phyloP scores from a whole-genome alignment of 2,329 filamentous ascomycete species.

The Westerdykella ornata region DNA sequence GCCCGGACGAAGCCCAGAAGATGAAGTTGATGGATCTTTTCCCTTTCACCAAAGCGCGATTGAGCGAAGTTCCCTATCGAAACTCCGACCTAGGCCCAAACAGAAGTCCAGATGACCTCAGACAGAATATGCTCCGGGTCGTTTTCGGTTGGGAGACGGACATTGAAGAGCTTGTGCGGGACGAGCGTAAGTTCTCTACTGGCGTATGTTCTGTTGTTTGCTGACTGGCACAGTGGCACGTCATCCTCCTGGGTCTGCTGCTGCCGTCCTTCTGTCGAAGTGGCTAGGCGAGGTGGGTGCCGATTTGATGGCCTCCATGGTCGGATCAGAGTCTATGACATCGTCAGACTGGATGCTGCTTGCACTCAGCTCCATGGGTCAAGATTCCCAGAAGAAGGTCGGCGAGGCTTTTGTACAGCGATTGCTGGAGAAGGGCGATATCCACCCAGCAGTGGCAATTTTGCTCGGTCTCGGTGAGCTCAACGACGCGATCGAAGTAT shows the following conservation, averaged over 20 bases:
- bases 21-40: constrained; percentile 65
- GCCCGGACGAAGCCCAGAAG: constrained; percentile 62
- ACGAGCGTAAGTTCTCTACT: constrained; percentile 56
- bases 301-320: constrained; percentile 71
- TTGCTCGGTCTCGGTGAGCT: constrained; percentile 86
- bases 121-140: constrained; percentile 82
- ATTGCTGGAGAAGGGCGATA: constrained; percentile 78
- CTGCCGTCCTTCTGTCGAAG: constrained; percentile 75
- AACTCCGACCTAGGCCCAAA: constrained; percentile 51
- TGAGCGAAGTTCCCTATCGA: constrained; percentile 77
- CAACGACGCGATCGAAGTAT: constrained; percentile 93
- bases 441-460: constrained; percentile 88
- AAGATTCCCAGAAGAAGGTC: constrained; percentile 74
- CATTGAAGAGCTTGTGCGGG: constrained; percentile 70
- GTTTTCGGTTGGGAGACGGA: constrained; percentile 95
- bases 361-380: constrained; percentile 78
- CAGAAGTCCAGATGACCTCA: constrained; percentile 61
- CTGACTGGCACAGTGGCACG: constrained; percentile 50
- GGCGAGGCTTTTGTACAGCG: constrained; percentile 86
- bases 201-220: neutral
- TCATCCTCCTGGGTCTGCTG: constrained; percentile 66
- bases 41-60: constrained; percentile 71
- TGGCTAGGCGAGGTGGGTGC: constrained; percentile 85
- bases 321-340: constrained; percentile 75
- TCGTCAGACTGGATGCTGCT: constrained; percentile 96